Base-by-base conservation (phyloP, 352 stramenopile genomes). In the Globisporangium carolinianum region DNA sequence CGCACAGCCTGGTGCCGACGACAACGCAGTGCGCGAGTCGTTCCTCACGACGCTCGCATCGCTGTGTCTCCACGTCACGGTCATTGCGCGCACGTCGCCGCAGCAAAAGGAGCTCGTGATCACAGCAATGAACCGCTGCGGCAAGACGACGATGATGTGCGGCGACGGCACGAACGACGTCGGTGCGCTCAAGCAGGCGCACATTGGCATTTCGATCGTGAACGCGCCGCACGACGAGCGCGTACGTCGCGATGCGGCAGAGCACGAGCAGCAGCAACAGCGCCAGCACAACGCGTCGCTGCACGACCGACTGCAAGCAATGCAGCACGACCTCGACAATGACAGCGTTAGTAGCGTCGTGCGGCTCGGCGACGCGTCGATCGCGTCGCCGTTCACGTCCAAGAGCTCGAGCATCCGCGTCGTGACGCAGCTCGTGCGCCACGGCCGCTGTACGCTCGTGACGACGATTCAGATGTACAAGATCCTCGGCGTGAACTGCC, bases 111-210 rank as follows among this genome's bases (percentile, higher is more conserved):
- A 97, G 71, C 67, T 76, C 51, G 73, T 98, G 5, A 73, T 98
- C 50, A 78, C 85, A 43, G 83, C 87, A 4, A 82, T 98, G 18
- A 98, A 98, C 66, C 71, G 73, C 2, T 71, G 63, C n/a, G 93
- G 91, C 10, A 69, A 75, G 69, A 91, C 62, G 15, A 97, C 89
- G 3, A 71, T 96, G 1, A 98, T 98, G 92, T 98, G 95, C 59
- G 95, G 95, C n/a, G 95, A 98, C 61, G 95, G 95, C 47, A 97
- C 87, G 7, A 99, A 99, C 69, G 96, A 98, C 68, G 87, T 98
- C 10, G 89, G 89, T 39, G 88, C 88, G 9, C 62, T 97, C 3
- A 96, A 96, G 59, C 79, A 89, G 46, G 91, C 95, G 9, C 86
- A 98, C 62, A 87, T 98, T 38, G 95, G 93, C 8, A 89, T 99